These are phyloP conservation scores for Soucietia sequanensis DNA, from an alignment of 805 yeast species.

Conservation along the genomic window DNA sequence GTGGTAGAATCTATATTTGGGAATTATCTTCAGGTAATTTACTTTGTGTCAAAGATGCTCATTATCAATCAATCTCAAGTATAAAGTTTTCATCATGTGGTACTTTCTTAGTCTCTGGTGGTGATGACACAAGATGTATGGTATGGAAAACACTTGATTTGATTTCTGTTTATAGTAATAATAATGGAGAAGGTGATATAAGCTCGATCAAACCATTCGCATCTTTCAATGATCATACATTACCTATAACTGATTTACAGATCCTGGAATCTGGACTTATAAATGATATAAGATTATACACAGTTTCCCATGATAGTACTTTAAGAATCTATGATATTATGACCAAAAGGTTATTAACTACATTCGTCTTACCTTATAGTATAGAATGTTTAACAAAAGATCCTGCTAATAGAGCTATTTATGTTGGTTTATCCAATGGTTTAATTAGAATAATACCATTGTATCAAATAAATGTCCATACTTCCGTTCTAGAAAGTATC, in stretches of 20 bases:
- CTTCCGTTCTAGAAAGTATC: conserved; percentile 51
- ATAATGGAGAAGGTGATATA: conserved; percentile 29
- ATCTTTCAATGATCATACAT: conserved; percentile 60
- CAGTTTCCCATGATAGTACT: conserved; percentile 74
- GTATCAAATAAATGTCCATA: conserved; percentile 34
- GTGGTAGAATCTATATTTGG: conserved; percentile 87
- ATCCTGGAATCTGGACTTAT: conserved; percentile 49
- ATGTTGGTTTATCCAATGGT: conserved; percentile 69
- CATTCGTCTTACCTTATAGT: conserved; percentile 65
- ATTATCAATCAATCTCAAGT: conserved; percentile 71
- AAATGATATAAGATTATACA: conserved; percentile 61
- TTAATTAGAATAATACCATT: conserved; percentile 55
- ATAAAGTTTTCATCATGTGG: conserved; percentile 63
- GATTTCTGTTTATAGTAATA: conserved; percentile 28
- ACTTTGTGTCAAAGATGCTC: conserved; percentile 72
- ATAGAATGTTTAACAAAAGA: conserved; percentile 63
- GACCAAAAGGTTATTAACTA: conserved; percentile 50
- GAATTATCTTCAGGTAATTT: conserved; percentile 76
- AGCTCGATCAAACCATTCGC: conserved; percentile 56
- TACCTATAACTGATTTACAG: conserved; percentile 50
- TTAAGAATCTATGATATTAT: conserved; percentile 65
- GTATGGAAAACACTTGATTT: conserved; percentile 73
- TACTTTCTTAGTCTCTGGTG: conserved; percentile 68
- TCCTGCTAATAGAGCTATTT: conserved; percentile 74
- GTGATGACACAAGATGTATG: conserved; percentile 75